Evolutionary conservation across 345 rosid genomes (phyloP).

Genomic region (Eucalyptus tenuipes): DNA sequence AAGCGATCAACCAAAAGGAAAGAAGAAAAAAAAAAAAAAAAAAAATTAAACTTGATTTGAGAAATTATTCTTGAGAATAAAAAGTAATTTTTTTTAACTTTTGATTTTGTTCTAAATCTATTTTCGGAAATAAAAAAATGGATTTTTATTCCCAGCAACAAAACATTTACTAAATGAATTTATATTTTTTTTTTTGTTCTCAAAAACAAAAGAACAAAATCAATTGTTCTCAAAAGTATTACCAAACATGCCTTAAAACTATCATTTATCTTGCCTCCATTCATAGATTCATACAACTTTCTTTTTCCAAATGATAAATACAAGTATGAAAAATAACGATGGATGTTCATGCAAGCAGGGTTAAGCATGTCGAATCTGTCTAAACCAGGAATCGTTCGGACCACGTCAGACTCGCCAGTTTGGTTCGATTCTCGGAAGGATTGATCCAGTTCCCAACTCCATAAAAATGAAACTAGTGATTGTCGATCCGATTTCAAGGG

Average conservation of each 20-base stretch:
- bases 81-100: fast-evolving
- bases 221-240: fast-evolving
- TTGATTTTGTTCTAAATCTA: fast-evolving
- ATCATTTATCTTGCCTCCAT: not conserved
- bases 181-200: too few species aligned
- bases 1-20: fast-evolving
- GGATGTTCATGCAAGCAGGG: fast-evolving
- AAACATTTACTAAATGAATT: fast-evolving
- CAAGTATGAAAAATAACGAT: not conserved
- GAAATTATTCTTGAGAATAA: too few species aligned
- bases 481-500: not conserved
- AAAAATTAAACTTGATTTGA: too few species aligned
- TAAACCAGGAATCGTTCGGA: fast-evolving
- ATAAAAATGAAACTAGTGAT: too few species aligned
- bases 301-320: not conserved
- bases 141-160: too few species aligned
- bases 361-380: fast-evolving
- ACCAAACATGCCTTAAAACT: not conserved
- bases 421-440: fast-evolving
- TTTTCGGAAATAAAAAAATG: fast-evolving
- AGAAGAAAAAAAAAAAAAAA: too few species aligned
- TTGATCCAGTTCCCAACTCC: fast-evolving
- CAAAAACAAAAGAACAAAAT: fast-evolving
- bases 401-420: fast-evolving
- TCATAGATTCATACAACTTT: not conserved